Percentiles rank a stretch among this genome's conserved stretches.
phyloP scores from a whole-genome alignment of 2,329 filamentous ascomycete genomes.

The Fusarium dimerum region DNA sequence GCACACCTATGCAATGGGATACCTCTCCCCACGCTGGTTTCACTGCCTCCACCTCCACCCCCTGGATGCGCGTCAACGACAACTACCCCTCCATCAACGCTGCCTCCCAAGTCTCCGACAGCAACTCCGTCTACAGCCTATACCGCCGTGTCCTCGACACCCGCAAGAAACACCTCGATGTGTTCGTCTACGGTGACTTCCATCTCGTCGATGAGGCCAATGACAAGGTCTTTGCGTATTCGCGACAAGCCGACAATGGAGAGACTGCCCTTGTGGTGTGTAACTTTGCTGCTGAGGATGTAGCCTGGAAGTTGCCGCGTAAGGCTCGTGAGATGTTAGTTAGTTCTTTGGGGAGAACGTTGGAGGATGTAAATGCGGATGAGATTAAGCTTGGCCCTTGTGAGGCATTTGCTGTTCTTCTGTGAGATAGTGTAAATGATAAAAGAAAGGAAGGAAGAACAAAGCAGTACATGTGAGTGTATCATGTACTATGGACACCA shows the following conservation, averaged over 20 bases:
- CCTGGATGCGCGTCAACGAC: constrained; percentile 73
- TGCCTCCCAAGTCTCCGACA: constrained; percentile 49
- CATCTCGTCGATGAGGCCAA: constrained; percentile 39
- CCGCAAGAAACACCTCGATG: constrained; percentile 60
- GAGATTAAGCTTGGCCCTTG: constrained; percentile 37
- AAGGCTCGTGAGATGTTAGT: constrained; percentile 36
- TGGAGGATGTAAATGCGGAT: constrained; percentile 28
- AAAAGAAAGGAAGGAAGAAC: too few species aligned
- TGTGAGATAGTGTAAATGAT: constrained; percentile 15
- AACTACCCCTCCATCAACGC: constrained; percentile 65
- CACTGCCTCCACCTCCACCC: constrained; percentile 49
- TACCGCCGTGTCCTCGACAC: constrained; percentile 61
- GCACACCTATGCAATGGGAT: constrained; percentile 74
- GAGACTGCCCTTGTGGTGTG: constrained; percentile 38
- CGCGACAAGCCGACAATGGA: constrained; percentile 33
- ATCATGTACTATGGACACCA: too few species aligned
- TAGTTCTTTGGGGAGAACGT: constrained; percentile 33
- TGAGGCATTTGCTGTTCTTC: constrained; percentile 38
- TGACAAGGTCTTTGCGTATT: constrained; percentile 41
- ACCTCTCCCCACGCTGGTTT: constrained; percentile 63
- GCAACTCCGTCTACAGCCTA: constrained; percentile 57
- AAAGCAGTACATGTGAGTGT: too few species aligned
- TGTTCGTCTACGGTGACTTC: constrained; percentile 67
- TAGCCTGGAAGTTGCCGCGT: constrained; percentile 33
- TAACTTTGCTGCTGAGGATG: constrained; percentile 38